Conservation (phyloP, 2,329 filamentous ascomycete species). For the Aspergillus flavus region DNA sequence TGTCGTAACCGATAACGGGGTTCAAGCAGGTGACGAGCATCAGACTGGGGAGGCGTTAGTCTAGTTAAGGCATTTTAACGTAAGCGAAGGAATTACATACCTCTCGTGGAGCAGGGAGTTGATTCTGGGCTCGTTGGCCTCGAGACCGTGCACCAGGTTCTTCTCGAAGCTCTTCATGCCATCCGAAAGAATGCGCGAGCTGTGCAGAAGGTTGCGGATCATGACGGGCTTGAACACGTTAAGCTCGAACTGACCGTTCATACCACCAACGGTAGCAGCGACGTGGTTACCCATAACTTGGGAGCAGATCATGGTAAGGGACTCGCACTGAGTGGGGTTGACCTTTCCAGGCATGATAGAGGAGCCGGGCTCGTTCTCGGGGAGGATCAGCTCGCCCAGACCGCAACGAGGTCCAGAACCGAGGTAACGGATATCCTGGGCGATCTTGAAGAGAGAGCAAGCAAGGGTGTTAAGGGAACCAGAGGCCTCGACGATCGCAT, state of each 20-base stretch:
- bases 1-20: constrained; percentile 95
- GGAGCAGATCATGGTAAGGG: constrained; percentile 94
- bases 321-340: constrained; percentile 98
- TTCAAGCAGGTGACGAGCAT: constrained; percentile 99
- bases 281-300: constrained; percentile 99
- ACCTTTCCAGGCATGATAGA: constrained; percentile 99
- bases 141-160: constrained; percentile 83
- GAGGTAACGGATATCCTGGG: constrained; percentile 95
- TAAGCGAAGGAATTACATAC: constrained; percentile 54
- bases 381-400: constrained; percentile 87
- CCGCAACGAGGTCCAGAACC: constrained; percentile 95
- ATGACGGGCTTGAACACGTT: constrained; percentile 99
- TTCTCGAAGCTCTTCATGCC: constrained; percentile 95
- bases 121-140: constrained; percentile 94
- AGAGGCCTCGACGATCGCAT: constrained; percentile 91
- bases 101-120: constrained; percentile 88
- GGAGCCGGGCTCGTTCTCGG: constrained; percentile 96
- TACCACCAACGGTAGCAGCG: constrained; percentile 88
- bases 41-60: constrained; percentile 59
- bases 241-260: constrained; percentile 97
- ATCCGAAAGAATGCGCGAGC: constrained; percentile 81
- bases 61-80: constrained; percentile 8
- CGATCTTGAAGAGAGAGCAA: constrained; percentile 92
- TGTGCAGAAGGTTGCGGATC: constrained; percentile 94
- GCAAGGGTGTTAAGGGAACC: constrained; percentile 93